Percentiles rank a stretch among this genome's conserved stretches.
These are phyloP conservation scores for Gymnopilus junonius DNA, from an alignment of 768 basidiomycete genomes.

Conservation along the genomic window DNA sequence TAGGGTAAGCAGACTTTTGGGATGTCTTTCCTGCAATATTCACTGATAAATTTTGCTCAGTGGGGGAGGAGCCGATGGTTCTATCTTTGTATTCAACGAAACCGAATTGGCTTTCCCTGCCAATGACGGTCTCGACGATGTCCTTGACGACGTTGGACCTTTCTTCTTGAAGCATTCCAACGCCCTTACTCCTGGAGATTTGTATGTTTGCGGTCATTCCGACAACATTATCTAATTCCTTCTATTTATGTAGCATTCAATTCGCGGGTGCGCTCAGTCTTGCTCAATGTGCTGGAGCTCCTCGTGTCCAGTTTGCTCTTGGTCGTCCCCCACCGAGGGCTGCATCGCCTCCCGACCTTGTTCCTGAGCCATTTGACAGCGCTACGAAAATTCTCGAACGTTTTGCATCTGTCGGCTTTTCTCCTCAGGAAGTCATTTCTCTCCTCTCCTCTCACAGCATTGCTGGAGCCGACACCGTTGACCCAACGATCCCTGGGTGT, in stretches of 20 bases:
- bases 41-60: background rate
- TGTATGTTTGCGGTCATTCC: background rate
- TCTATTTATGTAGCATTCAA: constrained; percentile 1
- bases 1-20: background rate
- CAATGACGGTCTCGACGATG: constrained; percentile 13
- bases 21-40: no score
- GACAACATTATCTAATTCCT: no score
- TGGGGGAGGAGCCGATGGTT: constrained; percentile 34
- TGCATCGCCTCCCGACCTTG: constrained; percentile 27
- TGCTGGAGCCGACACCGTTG: constrained; percentile 35
- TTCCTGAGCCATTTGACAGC: constrained; percentile 25
- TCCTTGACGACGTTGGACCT: constrained; percentile 9
- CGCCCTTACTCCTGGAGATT: constrained; percentile 7
- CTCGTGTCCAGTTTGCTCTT: constrained; percentile 41
- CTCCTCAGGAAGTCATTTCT: constrained; percentile 36
- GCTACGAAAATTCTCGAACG: constrained; percentile 34
- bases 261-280: constrained; percentile 46
- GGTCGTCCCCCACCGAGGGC: constrained; percentile 38
- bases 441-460: constrained; percentile 33
- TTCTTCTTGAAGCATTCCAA: constrained; percentile 3
- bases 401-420: constrained; percentile 40
- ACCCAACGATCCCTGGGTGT: constrained; percentile 24
- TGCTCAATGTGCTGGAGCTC: constrained; percentile 46
- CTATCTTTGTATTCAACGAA: constrained; percentile 27
- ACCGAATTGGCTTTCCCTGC: constrained; percentile 26